Percentiles rank a stretch among this genome's conserved stretches.
phyloP scores from a whole-genome alignment of 1,284 basidiomycete species.

The Polyporus tsugae region DNA sequence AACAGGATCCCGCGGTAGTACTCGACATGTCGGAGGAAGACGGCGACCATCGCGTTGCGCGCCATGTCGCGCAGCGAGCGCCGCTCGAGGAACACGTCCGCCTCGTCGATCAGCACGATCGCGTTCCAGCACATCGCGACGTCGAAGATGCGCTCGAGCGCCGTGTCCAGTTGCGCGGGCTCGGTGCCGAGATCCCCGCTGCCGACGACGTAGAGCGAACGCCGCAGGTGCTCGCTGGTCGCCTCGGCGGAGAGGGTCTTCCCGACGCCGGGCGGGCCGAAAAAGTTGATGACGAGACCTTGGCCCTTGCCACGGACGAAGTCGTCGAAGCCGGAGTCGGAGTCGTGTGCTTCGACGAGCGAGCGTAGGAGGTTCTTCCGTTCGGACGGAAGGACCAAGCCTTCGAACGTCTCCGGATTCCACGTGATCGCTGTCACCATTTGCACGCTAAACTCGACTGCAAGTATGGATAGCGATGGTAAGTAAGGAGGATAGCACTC shows the following conservation, averaged over 20 bases:
- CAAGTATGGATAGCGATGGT: too few species aligned
- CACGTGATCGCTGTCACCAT: slow-evolving; percentile 58
- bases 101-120: slow-evolving; percentile 57
- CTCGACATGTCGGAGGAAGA: slow-evolving; percentile 69
- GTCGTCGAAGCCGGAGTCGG: slow-evolving; percentile 52
- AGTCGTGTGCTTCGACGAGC: slow-evolving; percentile 61
- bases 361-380: slow-evolving; percentile 63
- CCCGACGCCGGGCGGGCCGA: slow-evolving; percentile 67
- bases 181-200: slow-evolving; percentile 65
- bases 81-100: slow-evolving; percentile 63
- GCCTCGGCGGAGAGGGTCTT: slow-evolving; percentile 47
- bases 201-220: slow-evolving; percentile 65
- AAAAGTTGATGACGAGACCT: slow-evolving; percentile 64
- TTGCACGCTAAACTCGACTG: slow-evolving; percentile 60
- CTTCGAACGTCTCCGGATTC: slow-evolving; percentile 63
- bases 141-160: slow-evolving; percentile 40
- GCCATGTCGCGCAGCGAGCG: slow-evolving; percentile 64
- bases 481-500: too few species aligned
- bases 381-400: slow-evolving; percentile 59
- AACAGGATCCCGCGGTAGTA: slow-evolving; percentile 71
- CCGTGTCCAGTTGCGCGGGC: slow-evolving; percentile 32
- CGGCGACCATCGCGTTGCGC: slow-evolving; percentile 68
- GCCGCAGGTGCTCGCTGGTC: slow-evolving; percentile 26
- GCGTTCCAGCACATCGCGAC: slow-evolving; percentile 70
- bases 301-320: slow-evolving; percentile 68